A percentile compares a stretch with the other conserved stretches of the same genome.
These are phyloP conservation scores for Tylopilus microsporus DNA, from an alignment of 1,284 basidiomycete genomes.

Conservation along the genomic window DNA sequence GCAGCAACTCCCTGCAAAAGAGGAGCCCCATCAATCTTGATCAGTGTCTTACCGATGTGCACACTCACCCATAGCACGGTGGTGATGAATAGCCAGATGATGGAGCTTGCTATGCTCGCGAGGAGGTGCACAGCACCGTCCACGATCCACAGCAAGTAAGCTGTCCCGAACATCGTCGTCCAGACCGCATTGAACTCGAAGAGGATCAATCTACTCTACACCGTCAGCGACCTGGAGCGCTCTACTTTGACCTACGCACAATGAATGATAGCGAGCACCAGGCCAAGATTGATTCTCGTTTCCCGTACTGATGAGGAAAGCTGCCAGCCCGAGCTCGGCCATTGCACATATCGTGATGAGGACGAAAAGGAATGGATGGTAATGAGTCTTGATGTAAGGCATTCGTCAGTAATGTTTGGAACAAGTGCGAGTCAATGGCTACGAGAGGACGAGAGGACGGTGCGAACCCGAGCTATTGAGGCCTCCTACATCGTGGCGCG, in stretches of 20 bases:
- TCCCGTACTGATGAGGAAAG: conserved; percentile 63
- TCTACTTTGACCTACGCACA: conserved; percentile 44
- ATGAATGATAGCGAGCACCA: conserved; percentile 55
- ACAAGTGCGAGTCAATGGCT: conserved; percentile 13
- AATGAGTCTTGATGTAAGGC: conserved; percentile 47
- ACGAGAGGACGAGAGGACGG: conserved; percentile 11
- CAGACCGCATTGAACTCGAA: conserved; percentile 67
- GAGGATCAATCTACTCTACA: conserved; percentile 46
- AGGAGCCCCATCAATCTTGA: conserved; percentile 1
- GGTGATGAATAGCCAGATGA: conserved; percentile 64
- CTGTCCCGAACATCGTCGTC: conserved; percentile 63
- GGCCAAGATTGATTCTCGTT: conserved; percentile 59
- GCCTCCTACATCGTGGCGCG: conserved; percentile 20
- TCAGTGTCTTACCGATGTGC: background rate
- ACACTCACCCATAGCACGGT: conserved; percentile 56
- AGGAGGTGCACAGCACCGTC: conserved; percentile 61
- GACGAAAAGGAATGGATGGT: conserved; percentile 66
- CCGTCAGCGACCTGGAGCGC: conserved; percentile 13
- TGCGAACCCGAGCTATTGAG: conserved; percentile 18
- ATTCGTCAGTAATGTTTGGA: conserved; percentile 24
- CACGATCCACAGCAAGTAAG: conserved; percentile 66
- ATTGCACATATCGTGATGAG: conserved; percentile 62
- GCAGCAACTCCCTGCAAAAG: conserved; percentile 54
- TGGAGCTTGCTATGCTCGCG: conserved; percentile 70
- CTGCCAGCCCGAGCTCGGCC: conserved; percentile 66